phyloP scores from a whole-genome alignment of 202 grass and related monocot genomes.

The Schoenoplectus triqueter region DNA sequence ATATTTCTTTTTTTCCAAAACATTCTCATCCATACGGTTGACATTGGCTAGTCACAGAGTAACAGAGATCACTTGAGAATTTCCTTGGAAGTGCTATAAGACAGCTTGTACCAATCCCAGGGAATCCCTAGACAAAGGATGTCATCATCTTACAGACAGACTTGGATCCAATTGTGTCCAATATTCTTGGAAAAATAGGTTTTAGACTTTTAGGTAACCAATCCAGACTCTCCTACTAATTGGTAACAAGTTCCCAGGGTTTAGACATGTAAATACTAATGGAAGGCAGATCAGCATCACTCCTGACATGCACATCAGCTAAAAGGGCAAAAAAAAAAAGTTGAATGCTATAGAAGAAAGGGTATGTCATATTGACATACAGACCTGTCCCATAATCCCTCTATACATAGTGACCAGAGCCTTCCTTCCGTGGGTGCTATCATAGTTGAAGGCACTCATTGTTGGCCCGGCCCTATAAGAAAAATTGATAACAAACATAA shows the following conservation, averaged over 20 bases:
- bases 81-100: background rate
- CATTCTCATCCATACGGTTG: background rate
- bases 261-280: background rate
- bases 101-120: constrained; percentile 1
- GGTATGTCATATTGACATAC: constrained; percentile 42
- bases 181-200: background rate
- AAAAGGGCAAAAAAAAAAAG: background rate
- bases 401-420: constrained; percentile 80
- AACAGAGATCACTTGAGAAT: background rate
- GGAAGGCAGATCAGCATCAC: background rate
- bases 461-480: constrained; percentile 81
- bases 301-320: background rate
- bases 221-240: constrained; percentile 8
- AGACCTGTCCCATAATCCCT: constrained; percentile 98
- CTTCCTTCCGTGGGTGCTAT: constrained; percentile 90
- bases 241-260: background rate
- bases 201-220: background rate
- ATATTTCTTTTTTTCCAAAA: background rate
- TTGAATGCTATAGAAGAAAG: background rate
- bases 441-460: constrained; percentile 95
- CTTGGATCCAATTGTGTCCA: background rate
- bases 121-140: background rate
- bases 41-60: background rate
- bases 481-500: constrained; percentile 22
- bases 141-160: background rate